Percentiles rank a stretch among this genome's conserved stretches.
These are phyloP conservation scores for Malus sieversii DNA, from an alignment of 306 rosid species.

Conservation along the genomic window DNA sequence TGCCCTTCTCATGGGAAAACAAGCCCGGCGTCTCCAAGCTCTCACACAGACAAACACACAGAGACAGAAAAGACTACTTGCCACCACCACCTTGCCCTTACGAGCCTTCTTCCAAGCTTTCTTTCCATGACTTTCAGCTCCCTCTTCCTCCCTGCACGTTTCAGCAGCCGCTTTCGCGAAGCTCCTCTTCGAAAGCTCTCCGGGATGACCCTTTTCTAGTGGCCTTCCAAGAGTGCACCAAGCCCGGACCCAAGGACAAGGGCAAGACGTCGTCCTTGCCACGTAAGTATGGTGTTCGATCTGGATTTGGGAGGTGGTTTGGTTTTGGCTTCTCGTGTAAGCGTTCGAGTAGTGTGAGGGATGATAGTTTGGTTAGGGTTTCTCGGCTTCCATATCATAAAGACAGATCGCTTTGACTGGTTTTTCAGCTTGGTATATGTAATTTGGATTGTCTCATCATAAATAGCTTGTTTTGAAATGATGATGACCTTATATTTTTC, in stretches of 20 bases:
- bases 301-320: constrained; percentile 29
- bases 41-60: background rate
- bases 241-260: constrained; percentile 5
- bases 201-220: constrained; percentile 59
- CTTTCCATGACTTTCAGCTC: constrained; percentile 30
- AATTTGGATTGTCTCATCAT: background rate
- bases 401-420: constrained; percentile 3
- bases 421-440: background rate
- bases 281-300: background rate
- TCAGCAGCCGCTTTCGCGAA: constrained; percentile 35
- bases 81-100: constrained; percentile 53
- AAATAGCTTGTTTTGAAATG: background rate
- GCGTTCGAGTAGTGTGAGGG: constrained; percentile 30
- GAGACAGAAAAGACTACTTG: background rate
- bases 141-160: constrained; percentile 77
- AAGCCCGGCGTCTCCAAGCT: constrained; percentile 52
- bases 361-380: constrained; percentile 39
- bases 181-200: constrained; percentile 32
- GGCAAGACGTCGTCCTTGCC: constrained; percentile 3
- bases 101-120: background rate
- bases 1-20: constrained; percentile 81
- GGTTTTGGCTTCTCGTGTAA: constrained; percentile 35
- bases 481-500: background rate
- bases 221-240: constrained; percentile 68
- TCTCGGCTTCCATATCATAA: constrained; percentile 21